Evolutionary conservation across 768 basidiomycete species (phyloP).

Genomic region (Tulasnella sp.): DNA sequence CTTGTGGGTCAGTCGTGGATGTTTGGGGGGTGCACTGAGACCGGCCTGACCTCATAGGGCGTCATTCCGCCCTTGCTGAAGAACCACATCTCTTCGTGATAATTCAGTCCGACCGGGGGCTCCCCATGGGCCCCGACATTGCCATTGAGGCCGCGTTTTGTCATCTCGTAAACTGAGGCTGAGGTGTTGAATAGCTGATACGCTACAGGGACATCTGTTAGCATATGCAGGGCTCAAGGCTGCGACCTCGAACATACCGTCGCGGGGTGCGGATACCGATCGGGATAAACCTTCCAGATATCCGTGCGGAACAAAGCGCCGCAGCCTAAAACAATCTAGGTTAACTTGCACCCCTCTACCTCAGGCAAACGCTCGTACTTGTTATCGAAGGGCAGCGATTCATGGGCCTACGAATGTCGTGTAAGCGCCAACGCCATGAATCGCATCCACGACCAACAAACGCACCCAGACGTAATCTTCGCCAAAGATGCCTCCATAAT

Average conservation of each 20-base stretch:
- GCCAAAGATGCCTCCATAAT: slow-evolving; percentile 68
- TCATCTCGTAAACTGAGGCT: slow-evolving; percentile 63
- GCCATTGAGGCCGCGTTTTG: slow-evolving; percentile 54
- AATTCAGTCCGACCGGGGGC: slow-evolving; percentile 66
- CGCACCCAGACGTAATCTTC: slow-evolving; percentile 67
- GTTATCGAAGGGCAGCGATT: slow-evolving; percentile 53
- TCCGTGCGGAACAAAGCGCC: slow-evolving; percentile 61
- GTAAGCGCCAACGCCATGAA: background rate
- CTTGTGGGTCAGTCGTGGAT: background rate
- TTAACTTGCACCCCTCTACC: slow-evolving; percentile 23
- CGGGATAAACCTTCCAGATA: slow-evolving; percentile 57
- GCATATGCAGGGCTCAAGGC: background rate
- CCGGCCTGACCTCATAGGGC: slow-evolving; percentile 57
- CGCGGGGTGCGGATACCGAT: slow-evolving; percentile 54
- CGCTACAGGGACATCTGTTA: slow-evolving; percentile 38
- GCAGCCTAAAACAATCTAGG: slow-evolving; percentile 45
- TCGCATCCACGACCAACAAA: background rate
- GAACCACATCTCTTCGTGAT: slow-evolving; percentile 71
- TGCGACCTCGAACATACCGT: slow-evolving; percentile 44
- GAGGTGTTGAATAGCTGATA: slow-evolving; percentile 67
- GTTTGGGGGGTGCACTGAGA: background rate
- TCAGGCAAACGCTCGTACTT: slow-evolving; percentile 44
- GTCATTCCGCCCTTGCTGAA: slow-evolving; percentile 58
- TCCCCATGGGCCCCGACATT: slow-evolving; percentile 70
- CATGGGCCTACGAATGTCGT: background rate